Base-by-base conservation (phyloP, 176 grass and related monocot genomes). In the Eleusine coracana region DNA sequence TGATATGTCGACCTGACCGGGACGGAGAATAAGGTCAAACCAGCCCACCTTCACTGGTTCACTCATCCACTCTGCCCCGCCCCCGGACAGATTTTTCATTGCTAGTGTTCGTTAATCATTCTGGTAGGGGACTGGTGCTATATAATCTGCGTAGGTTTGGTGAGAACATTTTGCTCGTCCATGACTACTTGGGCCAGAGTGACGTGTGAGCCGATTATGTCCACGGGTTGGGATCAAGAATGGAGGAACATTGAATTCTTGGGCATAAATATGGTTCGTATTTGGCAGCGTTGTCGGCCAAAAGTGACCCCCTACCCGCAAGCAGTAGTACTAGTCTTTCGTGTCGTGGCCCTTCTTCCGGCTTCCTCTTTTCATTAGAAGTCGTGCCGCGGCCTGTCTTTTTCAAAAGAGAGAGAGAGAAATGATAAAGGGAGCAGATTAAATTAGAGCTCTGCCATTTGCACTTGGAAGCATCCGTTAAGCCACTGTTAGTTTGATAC, bases 271-370 rank as follows among this genome's bases (percentile, higher is more conserved):
- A 34, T 20, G 87, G 82, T 65, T 44, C 9, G 21, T 3, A 67
- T 78, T 86, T 58, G 78, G 78, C 66, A 82, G 78, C 28, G 21
- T 60, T 85, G 90, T 93, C 86, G 84, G 80, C 77, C 85, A 81
- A 78, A 82, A 89, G 65, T 79, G 94, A 97, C 84, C 82, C 67
- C 81, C 70, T 85, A 97, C 91, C 91, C 20, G 49, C 82, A 84
- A 73, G 79, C 88, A 79, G 71, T 61, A 44, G 48, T 82, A 25
- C 15, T 46, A 46, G 44, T 46, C 44, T 46, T 46, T 46, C 2
- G 48, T 80, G 3, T 2, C 1, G 38, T 46, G 71, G 71, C 41
- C 13, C 51, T 58, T 82, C 5, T 8, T n/a, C 2, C 8, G 27
- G 55, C 73, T 48, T 64, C 80, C 67, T 51, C 63, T 68, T 59